Conservation (phyloP, 768 basidiomycete genomes). For the Suillus sp. region DNA sequence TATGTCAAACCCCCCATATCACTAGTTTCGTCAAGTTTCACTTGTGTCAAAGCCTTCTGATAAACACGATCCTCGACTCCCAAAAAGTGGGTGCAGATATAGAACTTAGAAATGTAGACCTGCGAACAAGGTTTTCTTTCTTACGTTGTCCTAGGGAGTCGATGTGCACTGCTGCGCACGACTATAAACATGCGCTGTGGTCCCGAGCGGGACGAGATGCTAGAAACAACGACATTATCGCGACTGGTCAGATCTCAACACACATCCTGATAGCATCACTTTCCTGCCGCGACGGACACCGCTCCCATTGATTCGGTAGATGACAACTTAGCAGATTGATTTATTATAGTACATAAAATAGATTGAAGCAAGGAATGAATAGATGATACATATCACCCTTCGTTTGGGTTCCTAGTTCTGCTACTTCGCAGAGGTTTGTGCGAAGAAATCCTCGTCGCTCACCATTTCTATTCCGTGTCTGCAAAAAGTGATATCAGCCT, state of each 20-base stretch:
- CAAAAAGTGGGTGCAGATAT: too few relatives aligned
- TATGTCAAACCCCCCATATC: neutral
- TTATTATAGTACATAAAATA: neutral
- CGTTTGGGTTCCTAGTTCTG: neutral
- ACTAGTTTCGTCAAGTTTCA: neutral
- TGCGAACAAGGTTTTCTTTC: too few relatives aligned
- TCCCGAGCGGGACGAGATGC: too few relatives aligned
- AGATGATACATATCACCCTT: neutral
- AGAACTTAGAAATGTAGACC: too few relatives aligned
- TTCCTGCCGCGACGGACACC: neutral
- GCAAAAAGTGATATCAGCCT: conserved; percentile 15
- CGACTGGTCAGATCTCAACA: neutral
- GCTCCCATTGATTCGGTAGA: neutral
- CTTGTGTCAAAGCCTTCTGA: neutral
- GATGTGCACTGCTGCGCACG: too few relatives aligned
- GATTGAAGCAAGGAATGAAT: neutral
- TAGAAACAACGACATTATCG: neutral
- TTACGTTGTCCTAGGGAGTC: too few relatives aligned
- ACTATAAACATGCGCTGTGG: too few relatives aligned
- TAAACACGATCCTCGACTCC: too few relatives aligned
- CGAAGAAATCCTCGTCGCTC: conserved; percentile 58
- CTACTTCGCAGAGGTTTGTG: conserved; percentile 14
- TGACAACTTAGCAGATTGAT: neutral
- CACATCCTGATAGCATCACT: neutral
- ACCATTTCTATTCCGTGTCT: conserved; percentile 53